A percentile compares a stretch with the other conserved stretches of the same genome.
Conservation (phyloP, 148 eudicot species). For the Cornus florida region DNA sequence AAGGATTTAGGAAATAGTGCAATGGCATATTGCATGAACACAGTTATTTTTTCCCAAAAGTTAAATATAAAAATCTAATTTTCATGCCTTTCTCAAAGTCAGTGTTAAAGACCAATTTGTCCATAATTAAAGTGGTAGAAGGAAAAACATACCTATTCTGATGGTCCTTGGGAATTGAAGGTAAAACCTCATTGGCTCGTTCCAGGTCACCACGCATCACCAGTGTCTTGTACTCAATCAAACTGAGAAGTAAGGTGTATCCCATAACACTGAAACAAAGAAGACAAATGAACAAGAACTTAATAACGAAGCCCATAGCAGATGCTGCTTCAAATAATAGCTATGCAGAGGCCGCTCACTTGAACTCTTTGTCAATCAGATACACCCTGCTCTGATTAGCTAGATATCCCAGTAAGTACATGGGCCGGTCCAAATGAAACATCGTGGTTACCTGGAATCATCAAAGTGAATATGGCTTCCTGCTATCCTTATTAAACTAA, state of each 20-base stretch:
- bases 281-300: constrained; percentile 8
- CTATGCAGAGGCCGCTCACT: constrained; percentile 50
- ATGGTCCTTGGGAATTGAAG: constrained; percentile 97
- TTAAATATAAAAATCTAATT: neutral
- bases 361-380: constrained; percentile 96
- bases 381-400: constrained; percentile 95
- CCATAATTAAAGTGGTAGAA: neutral
- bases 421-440: constrained; percentile 99
- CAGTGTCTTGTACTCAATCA: constrained; percentile 97
- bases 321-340: neutral
- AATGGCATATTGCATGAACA: neutral
- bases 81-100: neutral
- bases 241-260: constrained; percentile 83
- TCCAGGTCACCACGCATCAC: constrained; percentile 99
- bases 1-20: neutral
- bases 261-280: constrained; percentile 76
- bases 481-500: neutral
- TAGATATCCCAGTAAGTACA: constrained; percentile 96
- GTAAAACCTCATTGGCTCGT: constrained; percentile 75
- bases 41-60: neutral
- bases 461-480: constrained; percentile 5
- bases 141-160: constrained; percentile 66
- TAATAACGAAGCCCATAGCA: constrained; percentile 10
- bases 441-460: constrained; percentile 86
- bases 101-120: neutral